These are phyloP conservation scores for Aspergillus fijiensis DNA, from an alignment of 2,329 filamentous ascomycete genomes.

Conservation along the genomic window DNA sequence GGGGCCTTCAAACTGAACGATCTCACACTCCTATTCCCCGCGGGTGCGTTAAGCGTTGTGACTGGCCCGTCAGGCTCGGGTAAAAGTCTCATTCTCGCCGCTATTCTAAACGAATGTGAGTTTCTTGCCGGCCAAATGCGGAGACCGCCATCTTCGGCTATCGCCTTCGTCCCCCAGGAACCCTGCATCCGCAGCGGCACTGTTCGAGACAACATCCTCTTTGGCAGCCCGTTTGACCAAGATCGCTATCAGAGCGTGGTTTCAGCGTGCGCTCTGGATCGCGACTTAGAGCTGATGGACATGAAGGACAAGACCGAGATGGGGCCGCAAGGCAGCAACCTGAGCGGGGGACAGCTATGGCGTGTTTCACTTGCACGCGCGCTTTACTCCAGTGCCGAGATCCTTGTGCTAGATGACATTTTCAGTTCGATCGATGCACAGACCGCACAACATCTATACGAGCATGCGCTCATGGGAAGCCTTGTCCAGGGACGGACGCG, in stretches of 20 bases:
- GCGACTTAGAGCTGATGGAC: not conserved
- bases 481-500: slow-evolving; percentile 3
- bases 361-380: not conserved
- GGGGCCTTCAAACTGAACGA: not conserved
- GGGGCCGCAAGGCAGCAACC: not conserved
- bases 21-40: not conserved
- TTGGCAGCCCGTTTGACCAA: not conserved
- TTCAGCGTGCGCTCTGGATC: not conserved
- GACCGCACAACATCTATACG: slow-evolving; percentile 3
- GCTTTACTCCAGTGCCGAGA: not conserved
- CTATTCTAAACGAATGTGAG: not conserved
- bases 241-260: not conserved
- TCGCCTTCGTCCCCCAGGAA: slow-evolving; percentile 2
- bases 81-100: slow-evolving; percentile 4
- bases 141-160: not conserved
- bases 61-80: slow-evolving; percentile 3
- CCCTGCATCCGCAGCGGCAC: slow-evolving; percentile 1
- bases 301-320: slow-evolving; percentile 1
- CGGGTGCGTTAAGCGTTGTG: not conserved
- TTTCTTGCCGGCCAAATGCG: not conserved
- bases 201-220: slow-evolving; percentile 3
- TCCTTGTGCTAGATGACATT: slow-evolving; percentile 3
- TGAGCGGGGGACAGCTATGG: slow-evolving; percentile 5
- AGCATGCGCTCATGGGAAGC: slow-evolving; percentile 1
- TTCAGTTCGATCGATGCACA: slow-evolving; percentile 7